These are phyloP conservation scores for Cyberlindnera euphorbiiphila DNA, from an alignment of 805 yeast species.

Conservation along the genomic window DNA sequence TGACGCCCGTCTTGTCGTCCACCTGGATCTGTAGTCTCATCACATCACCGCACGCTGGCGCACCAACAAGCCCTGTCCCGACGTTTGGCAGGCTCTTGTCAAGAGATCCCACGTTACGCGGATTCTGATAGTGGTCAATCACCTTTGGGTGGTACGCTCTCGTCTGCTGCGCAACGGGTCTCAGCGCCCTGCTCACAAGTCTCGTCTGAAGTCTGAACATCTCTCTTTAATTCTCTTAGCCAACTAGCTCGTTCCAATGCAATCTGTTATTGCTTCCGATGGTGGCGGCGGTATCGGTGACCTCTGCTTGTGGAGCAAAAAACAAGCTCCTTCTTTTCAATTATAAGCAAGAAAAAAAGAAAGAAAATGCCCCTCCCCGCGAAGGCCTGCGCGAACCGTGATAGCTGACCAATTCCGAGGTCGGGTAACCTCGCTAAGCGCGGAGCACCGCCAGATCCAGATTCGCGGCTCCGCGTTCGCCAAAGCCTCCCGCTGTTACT, in stretches of 20 bases:
- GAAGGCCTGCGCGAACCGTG: too few species aligned
- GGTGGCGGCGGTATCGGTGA: too few species aligned
- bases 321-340: too few species aligned
- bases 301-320: too few species aligned
- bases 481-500: too few species aligned
- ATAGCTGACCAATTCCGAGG: too few species aligned
- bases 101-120: constrained; percentile 93
- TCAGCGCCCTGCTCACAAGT: constrained; percentile 16
- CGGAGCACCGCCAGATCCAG: constrained; percentile 2
- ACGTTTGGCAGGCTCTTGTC: constrained; percentile 73
- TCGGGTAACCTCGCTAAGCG: constrained; percentile 8
- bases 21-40: constrained; percentile 97
- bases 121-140: constrained; percentile 93
- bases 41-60: constrained; percentile 99
- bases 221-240: too few species aligned
- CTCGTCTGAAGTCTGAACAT: constrained; percentile 25
- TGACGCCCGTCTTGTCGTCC: constrained; percentile 82
- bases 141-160: constrained; percentile 85
- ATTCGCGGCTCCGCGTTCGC: too few species aligned
- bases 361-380: background rate
- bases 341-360: background rate
- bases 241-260: too few species aligned
- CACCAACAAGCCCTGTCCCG: constrained; percentile 97
- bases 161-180: constrained; percentile 25
- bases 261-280: too few species aligned